Conservation (phyloP, 2,329 filamentous ascomycete species). For the Colletotrichum sp. region DNA sequence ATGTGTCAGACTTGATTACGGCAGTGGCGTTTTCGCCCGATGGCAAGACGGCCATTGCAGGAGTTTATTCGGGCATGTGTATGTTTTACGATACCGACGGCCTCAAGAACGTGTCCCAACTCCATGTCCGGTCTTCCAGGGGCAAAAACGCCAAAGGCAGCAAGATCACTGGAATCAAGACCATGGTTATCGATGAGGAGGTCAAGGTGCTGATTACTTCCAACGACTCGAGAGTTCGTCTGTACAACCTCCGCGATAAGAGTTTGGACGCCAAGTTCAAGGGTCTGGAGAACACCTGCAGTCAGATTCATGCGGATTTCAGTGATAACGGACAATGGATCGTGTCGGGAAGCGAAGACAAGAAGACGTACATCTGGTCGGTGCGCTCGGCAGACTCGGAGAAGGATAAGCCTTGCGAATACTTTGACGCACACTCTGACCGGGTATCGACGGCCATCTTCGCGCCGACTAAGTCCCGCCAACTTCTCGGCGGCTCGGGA, state of each 20-base stretch:
- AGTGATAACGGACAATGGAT: constrained; percentile 87
- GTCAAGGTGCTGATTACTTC: constrained; percentile 89
- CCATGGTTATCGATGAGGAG: constrained; percentile 69
- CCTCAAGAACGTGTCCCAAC: constrained; percentile 80
- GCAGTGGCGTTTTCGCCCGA: constrained; percentile 94
- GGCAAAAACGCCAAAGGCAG: constrained; percentile 95
- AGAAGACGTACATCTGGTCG: constrained; percentile 90
- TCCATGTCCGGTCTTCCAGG: constrained; percentile 90
- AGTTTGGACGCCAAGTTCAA: constrained; percentile 87
- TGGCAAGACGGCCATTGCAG: constrained; percentile 87
- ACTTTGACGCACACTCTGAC: constrained; percentile 87
- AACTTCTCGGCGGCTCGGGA: constrained; percentile 78
- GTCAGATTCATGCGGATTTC: constrained; percentile 88
- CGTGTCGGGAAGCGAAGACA: constrained; percentile 92
- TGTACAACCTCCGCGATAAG: constrained; percentile 89
- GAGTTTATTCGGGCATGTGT: constrained; percentile 83
- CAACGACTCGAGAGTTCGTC: constrained; percentile 89
- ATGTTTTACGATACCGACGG: constrained; percentile 94
- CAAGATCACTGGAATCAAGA: constrained; percentile 95
- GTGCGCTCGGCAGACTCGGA: constrained; percentile 64
- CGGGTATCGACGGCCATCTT: constrained; percentile 91
- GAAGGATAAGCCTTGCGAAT: constrained; percentile 84
- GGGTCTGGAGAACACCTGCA: constrained; percentile 87
- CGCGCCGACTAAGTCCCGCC: constrained; percentile 79
- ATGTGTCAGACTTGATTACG: constrained; percentile 86